These are phyloP conservation scores for Exsudoporus floridanus DNA, from an alignment of 1,284 basidiomycete species.

Conservation along the genomic window DNA sequence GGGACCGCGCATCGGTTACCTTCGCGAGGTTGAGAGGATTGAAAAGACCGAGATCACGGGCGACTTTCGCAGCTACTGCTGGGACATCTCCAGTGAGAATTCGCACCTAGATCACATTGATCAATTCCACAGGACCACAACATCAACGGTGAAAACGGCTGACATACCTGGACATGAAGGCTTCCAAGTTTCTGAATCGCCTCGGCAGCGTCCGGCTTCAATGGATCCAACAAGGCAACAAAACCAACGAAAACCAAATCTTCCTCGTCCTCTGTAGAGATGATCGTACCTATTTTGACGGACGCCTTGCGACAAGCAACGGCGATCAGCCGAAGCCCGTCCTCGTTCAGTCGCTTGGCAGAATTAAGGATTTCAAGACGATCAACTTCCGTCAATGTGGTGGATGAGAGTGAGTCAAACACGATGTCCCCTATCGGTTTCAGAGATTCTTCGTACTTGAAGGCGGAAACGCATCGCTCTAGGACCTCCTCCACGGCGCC, in stretches of 20 bases:
- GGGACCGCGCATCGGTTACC: background rate
- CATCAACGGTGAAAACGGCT: background rate
- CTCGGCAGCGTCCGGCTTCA: slow-evolving; percentile 35
- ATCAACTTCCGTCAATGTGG: slow-evolving; percentile 15
- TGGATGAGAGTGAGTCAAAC: slow-evolving; percentile 21
- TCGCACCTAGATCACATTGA: slow-evolving; percentile 21
- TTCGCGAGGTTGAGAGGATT: slow-evolving; percentile 19
- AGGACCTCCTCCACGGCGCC: slow-evolving; percentile 35
- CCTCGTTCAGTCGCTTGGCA: slow-evolving; percentile 32
- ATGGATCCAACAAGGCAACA: slow-evolving; percentile 30
- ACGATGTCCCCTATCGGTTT: slow-evolving; percentile 11
- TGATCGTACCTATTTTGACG: slow-evolving; percentile 13
- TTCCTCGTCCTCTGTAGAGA: slow-evolving; percentile 30
- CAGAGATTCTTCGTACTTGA: slow-evolving; percentile 21
- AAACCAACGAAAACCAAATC: slow-evolving; percentile 33
- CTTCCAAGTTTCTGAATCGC: slow-evolving; percentile 30
- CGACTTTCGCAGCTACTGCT: slow-evolving; percentile 36
- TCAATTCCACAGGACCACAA: slow-evolving; percentile 1
- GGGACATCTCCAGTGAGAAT: slow-evolving; percentile 34
- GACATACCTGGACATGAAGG: slow-evolving; percentile 33
- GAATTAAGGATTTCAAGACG: slow-evolving; percentile 28
- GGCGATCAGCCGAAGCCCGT: slow-evolving; percentile 34
- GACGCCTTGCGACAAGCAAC: slow-evolving; percentile 27
- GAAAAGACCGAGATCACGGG: slow-evolving; percentile 35
- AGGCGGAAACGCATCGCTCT: slow-evolving; percentile 29